A percentile compares a stretch with the other conserved stretches of the same genome.
Conservation (phyloP, 2,329 filamentous ascomycete species). For the Fusarium decemcellulare region DNA sequence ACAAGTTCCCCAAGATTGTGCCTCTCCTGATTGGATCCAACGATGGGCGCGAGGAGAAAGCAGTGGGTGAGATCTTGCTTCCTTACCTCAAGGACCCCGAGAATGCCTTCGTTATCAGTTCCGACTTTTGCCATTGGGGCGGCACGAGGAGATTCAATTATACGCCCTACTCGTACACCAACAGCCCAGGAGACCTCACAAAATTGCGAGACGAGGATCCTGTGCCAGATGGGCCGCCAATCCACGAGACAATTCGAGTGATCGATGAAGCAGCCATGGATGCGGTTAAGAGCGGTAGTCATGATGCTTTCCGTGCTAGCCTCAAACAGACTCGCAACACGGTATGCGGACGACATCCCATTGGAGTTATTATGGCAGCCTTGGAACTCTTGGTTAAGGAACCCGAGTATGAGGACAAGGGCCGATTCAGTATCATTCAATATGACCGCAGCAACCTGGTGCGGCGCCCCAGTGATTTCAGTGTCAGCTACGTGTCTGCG, state of each 20-base stretch:
- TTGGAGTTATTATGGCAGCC: constrained; percentile 92
- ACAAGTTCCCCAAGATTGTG: constrained; percentile 80
- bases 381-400: constrained; percentile 74
- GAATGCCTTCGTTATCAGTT: constrained; percentile 90
- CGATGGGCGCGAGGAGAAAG: constrained; percentile 72
- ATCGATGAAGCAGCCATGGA: constrained; percentile 88
- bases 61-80: constrained; percentile 78
- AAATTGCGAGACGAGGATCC: constrained; percentile 52
- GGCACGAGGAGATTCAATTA: too few species aligned
- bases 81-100: constrained; percentile 82
- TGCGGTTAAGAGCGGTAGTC: constrained; percentile 83
- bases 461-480: constrained; percentile 77
- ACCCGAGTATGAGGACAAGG: constrained; percentile 53
- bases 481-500: constrained; percentile 95
- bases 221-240: constrained; percentile 61
- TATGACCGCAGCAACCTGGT: constrained; percentile 91
- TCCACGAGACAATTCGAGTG: constrained; percentile 87
- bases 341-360: constrained; percentile 94
- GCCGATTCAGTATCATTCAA: constrained; percentile 82
- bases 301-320: constrained; percentile 78
- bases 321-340: constrained; percentile 86
- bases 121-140: constrained; percentile 99
- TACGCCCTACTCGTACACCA: too few species aligned
- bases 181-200: constrained; percentile 54
- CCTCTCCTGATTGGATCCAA: constrained; percentile 91